Conservation (phyloP, 768 basidiomycete species). For the Leccinum olivaceopallidum region DNA sequence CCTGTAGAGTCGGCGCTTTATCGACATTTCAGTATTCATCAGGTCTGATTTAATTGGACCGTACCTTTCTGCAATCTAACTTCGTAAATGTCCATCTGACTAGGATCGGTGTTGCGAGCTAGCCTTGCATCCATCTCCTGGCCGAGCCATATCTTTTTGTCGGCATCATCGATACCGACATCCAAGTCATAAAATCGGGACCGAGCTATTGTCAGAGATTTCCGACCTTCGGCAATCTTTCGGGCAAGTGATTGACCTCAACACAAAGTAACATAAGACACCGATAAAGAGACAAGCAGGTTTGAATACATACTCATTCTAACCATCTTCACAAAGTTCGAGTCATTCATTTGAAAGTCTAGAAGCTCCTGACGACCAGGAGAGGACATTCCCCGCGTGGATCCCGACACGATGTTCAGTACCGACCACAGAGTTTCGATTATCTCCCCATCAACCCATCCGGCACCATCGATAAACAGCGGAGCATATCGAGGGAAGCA, state of each 20-base stretch:
- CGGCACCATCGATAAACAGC: background rate
- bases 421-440: constrained; percentile 9
- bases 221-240: too few relatives aligned
- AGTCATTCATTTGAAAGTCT: constrained; percentile 14
- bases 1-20: background rate
- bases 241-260: background rate
- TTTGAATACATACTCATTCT: background rate
- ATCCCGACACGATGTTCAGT: background rate
- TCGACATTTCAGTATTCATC: too few relatives aligned
- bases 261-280: background rate
- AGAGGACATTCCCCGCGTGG: background rate
- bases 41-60: too few relatives aligned
- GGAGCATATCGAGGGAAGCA: constrained; percentile 18
- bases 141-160: too few relatives aligned
- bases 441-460: background rate
- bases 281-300: background rate
- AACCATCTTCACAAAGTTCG: constrained; percentile 10
- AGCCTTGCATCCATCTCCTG: too few relatives aligned
- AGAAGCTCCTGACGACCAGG: constrained; percentile 1
- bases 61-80: too few relatives aligned
- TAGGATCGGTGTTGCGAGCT: too few relatives aligned
- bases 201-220: too few relatives aligned
- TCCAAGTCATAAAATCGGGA: too few relatives aligned
- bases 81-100: too few relatives aligned
- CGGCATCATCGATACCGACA: too few relatives aligned